phyloP scores from a whole-genome alignment of 805 yeast genomes.

The Phaffomyces antillensis region DNA sequence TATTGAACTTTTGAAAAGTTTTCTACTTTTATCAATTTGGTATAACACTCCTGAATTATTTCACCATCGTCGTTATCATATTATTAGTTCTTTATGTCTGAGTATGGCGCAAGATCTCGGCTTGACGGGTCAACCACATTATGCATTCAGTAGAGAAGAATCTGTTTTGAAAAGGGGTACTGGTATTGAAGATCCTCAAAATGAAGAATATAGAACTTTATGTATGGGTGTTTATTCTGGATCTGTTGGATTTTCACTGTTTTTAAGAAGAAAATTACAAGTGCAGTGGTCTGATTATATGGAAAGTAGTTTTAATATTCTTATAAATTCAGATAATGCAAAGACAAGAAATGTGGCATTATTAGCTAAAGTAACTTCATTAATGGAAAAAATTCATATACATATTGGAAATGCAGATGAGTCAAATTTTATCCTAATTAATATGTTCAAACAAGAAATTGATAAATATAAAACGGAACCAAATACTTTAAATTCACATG shows the following conservation, averaged over 20 bases:
- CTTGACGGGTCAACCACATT: conserved; percentile 46
- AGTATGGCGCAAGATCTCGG: conserved; percentile 74
- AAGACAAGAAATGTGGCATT: conserved; percentile 41
- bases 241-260: conserved; percentile 56
- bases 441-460: conserved; percentile 13
- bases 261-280: conserved; percentile 55
- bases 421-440: conserved; percentile 13
- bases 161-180: conserved; percentile 35
- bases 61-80: conserved; percentile 69
- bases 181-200: conserved; percentile 30
- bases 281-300: conserved; percentile 57
- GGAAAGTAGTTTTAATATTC: conserved; percentile 48
- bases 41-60: conserved; percentile 79
- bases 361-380: conserved; percentile 51
- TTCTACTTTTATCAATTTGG: conserved; percentile 64
- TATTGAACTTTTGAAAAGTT: conserved; percentile 55
- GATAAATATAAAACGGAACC: conserved; percentile 6
- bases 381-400: conserved; percentile 47
- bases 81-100: conserved; percentile 57
- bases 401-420: conserved; percentile 12
- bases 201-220: conserved; percentile 42
- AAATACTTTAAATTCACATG: conserved; percentile 8
- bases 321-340: conserved; percentile 31
- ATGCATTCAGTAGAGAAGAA: conserved; percentile 33
- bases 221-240: conserved; percentile 54